A percentile compares a stretch with the other conserved stretches of the same genome.
These are phyloP conservation scores for Zelonia costaricensis DNA, from an alignment of 208 protist species.

Conservation along the genomic window DNA sequence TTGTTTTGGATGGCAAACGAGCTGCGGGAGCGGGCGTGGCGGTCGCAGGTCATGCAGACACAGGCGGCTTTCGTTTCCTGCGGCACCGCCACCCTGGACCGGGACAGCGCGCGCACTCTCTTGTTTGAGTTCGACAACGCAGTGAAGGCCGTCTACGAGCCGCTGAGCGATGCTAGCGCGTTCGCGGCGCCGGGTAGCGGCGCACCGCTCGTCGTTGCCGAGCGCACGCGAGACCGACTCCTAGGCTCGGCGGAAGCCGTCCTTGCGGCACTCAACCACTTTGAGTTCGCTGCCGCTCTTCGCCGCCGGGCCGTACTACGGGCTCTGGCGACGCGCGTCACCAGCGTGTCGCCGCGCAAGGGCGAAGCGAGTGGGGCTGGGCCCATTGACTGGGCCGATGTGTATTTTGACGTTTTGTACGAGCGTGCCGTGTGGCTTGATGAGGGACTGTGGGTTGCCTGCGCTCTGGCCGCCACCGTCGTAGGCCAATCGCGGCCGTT, in stretches of 20 bases:
- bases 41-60: conserved; percentile 8
- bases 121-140: conserved; percentile 29
- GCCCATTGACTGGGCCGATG: conserved; percentile 3
- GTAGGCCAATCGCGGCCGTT: neutral
- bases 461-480: conserved; percentile 13
- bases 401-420: conserved; percentile 32
- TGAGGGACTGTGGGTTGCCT: conserved; percentile 26
- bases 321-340: conserved; percentile 1
- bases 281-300: conserved; percentile 11
- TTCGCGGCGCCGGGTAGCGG: neutral
- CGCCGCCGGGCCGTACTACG: conserved; percentile 16
- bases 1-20: conserved; percentile 2
- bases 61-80: conserved; percentile 13
- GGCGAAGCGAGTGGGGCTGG: neutral
- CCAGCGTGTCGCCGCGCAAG: neutral
- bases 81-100: neutral
- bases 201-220: conserved; percentile 8
- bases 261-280: conserved; percentile 20
- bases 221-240: conserved; percentile 2
- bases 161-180: neutral
- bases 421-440: conserved; percentile 25
- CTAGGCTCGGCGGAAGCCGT: conserved; percentile 10
- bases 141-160: conserved; percentile 1
- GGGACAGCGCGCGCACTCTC: conserved; percentile 24
- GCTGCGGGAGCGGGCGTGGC: conserved; percentile 16